Base-by-base conservation (phyloP, 1,284 basidiomycete species). In the Irpex sp. region DNA sequence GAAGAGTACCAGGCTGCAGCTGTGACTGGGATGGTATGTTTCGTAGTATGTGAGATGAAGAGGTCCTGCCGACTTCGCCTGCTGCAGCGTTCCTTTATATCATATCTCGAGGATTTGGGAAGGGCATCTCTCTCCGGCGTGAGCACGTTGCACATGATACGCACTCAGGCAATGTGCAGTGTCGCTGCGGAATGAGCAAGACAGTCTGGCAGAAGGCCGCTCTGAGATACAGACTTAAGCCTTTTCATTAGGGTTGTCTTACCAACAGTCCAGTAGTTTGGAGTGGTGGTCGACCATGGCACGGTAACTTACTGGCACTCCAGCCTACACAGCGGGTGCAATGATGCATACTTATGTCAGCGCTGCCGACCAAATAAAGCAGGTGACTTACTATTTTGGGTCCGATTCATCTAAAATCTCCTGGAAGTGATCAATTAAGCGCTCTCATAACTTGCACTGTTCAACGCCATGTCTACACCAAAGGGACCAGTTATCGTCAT, bases 401-500 rank as follows among this genome's bases (percentile, higher is more conserved):
- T 26, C 2, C 26, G 26, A 26, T 26, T 26, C 26, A 26, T 26
- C 26, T 26, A 26, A 26, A 26, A 26, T 26, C 26, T 26, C 26
- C 26, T 26, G 26, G 26, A 26, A 26, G 26, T 26, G 26, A 26
- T 26, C 26, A 3, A 26, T 3, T 26, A 26, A 4, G 26, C 26
- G 26, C 26, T 26, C 26, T 26, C 26, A 26, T 17, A 55, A 15
- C 13, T 7, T 11, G 31, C 31, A 55, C 15, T 55, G 31, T 15
- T 21, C 26, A 13, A 33, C 53, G 9, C 21, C 53, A 55, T 55
- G 53, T 55, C 53, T 55, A 17, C 9, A 33, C 21, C 71, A 4
- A 69, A 69, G 61, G 72, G 73, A n/a, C 97, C 97, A 46, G 90
- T 95, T 67, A 94, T 98, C 71, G 80, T 98, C 67, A 87, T 99